Conservation (phyloP, 2,329 filamentous ascomycete genomes). For the Didymella sp. region DNA sequence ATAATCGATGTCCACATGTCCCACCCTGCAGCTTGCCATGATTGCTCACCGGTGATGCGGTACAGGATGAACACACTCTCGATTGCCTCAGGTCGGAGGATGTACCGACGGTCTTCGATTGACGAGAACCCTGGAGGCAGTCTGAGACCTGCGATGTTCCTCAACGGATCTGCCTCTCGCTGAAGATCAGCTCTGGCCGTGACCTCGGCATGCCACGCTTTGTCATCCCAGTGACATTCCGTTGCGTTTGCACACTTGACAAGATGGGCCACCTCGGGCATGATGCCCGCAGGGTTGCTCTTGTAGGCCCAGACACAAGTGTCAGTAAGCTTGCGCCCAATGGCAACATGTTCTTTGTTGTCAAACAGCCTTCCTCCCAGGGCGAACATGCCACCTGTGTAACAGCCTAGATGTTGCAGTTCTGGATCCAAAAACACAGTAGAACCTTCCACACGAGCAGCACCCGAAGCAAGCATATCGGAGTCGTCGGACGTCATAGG, state of each 20-base stretch:
- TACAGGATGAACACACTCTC: constrained; percentile 69
- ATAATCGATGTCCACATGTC: constrained; percentile 58
- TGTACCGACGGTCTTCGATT: constrained; percentile 55
- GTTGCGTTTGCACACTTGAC: constrained; percentile 55
- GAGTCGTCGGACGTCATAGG: constrained; percentile 57
- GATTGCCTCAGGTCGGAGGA: constrained; percentile 64
- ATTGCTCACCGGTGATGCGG: constrained; percentile 63
- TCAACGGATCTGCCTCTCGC: constrained; percentile 40
- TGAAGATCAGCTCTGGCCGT: constrained; percentile 29
- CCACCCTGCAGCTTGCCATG: constrained; percentile 56
- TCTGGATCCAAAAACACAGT: constrained; percentile 55
- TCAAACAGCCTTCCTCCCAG: constrained; percentile 65
- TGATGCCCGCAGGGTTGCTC: constrained; percentile 63
- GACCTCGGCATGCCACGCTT: constrained; percentile 56
- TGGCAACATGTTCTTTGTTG: constrained; percentile 60
- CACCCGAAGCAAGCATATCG: constrained; percentile 57
- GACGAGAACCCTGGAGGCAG: constrained; percentile 54
- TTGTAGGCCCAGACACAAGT: constrained; percentile 70
- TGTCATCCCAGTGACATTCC: constrained; percentile 62
- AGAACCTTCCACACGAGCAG: constrained; percentile 47
- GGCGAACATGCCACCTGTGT: constrained; percentile 68
- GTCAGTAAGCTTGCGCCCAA: constrained; percentile 65
- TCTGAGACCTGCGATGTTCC: constrained; percentile 50
- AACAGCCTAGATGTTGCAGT: constrained; percentile 66
- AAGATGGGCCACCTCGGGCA: constrained; percentile 66